These are phyloP conservation scores for Zasmidium cellare DNA, from an alignment of 2,329 filamentous ascomycete genomes.

Conservation along the genomic window DNA sequence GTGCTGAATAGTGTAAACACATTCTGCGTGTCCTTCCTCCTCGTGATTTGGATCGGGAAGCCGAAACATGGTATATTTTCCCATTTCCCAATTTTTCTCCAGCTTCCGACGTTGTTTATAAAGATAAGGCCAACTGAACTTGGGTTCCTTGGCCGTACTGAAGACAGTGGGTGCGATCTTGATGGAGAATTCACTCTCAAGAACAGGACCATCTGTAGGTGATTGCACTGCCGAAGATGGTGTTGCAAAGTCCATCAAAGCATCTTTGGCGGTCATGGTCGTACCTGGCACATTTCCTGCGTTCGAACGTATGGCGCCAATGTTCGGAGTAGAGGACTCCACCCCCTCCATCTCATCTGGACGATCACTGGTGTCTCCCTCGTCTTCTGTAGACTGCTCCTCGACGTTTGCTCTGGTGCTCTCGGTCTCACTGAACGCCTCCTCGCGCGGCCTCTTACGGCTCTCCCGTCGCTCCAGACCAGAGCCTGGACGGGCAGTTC, in stretches of 20 bases:
- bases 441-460: slow-evolving; percentile 32
- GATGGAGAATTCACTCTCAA: slow-evolving; percentile 5
- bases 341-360: slow-evolving; percentile 22
- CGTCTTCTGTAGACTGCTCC: slow-evolving; percentile 4
- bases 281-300: slow-evolving; percentile 4
- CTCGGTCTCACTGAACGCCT: slow-evolving; percentile 36
- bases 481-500: slow-evolving; percentile 64
- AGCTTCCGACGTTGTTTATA: slow-evolving; percentile 83
- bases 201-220: not conserved
- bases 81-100: slow-evolving; percentile 88
- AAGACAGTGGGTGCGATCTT: slow-evolving; percentile 17
- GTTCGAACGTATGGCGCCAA: slow-evolving; percentile 6
- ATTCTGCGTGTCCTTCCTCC: slow-evolving; percentile 84
- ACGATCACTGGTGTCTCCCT: slow-evolving; percentile 11
- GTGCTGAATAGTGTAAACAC: slow-evolving; percentile 93
- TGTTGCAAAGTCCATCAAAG: slow-evolving; percentile 6
- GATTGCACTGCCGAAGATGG: not conserved
- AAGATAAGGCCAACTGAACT: slow-evolving; percentile 88
- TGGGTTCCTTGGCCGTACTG: slow-evolving; percentile 44
- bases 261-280: slow-evolving; percentile 6
- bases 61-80: slow-evolving; percentile 81
- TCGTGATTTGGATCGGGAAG: slow-evolving; percentile 80
- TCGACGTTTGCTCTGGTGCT: slow-evolving; percentile 1
- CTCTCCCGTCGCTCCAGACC: slow-evolving; percentile 24
- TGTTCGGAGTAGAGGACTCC: slow-evolving; percentile 9